Conservation (phyloP, 805 yeast genomes). For the Candida caryicola region DNA sequence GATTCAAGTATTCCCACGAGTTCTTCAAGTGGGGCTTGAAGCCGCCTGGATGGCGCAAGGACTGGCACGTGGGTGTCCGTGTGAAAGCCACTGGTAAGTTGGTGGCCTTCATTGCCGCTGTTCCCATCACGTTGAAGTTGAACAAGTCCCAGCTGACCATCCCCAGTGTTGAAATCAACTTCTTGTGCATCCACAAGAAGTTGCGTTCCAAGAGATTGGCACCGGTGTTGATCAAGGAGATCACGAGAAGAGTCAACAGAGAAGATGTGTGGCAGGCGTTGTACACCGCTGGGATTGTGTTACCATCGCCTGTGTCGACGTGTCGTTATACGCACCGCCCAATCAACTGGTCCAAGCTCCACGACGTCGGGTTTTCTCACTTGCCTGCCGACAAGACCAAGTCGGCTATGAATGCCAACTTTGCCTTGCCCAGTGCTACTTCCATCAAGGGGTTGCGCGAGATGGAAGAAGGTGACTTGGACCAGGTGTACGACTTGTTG, state of each 20-base stretch:
- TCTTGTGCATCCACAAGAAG: slow-evolving; percentile 91
- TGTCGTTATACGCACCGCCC: slow-evolving; percentile 94
- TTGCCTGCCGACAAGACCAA: slow-evolving; percentile 70
- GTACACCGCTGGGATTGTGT: slow-evolving; percentile 85
- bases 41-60: slow-evolving; percentile 87
- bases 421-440: slow-evolving; percentile 52
- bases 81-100: slow-evolving; percentile 72
- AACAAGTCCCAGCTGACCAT: slow-evolving; percentile 46
- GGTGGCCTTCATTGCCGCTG: slow-evolving; percentile 90
- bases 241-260: slow-evolving; percentile 87
- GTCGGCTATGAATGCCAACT: slow-evolving; percentile 61
- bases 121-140: slow-evolving; percentile 69
- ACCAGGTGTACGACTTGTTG: slow-evolving; percentile 58
- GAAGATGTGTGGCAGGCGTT: slow-evolving; percentile 92
- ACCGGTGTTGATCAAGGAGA: slow-evolving; percentile 89
- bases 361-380: slow-evolving; percentile 86
- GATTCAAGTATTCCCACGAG: slow-evolving; percentile 81
- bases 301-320: slow-evolving; percentile 89
- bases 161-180: slow-evolving; percentile 84
- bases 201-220: slow-evolving; percentile 90
- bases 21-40: slow-evolving; percentile 91
- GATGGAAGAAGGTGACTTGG: slow-evolving; percentile 60
- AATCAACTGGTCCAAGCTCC: slow-evolving; percentile 82
- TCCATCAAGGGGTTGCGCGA: slow-evolving; percentile 53
- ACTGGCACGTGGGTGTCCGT: slow-evolving; percentile 93